Evolutionary conservation across 169 alveolate species (phyloP), one percentile per base, ranked within the genome.

Genomic region (Perkinsus chesapeaki): DNA sequence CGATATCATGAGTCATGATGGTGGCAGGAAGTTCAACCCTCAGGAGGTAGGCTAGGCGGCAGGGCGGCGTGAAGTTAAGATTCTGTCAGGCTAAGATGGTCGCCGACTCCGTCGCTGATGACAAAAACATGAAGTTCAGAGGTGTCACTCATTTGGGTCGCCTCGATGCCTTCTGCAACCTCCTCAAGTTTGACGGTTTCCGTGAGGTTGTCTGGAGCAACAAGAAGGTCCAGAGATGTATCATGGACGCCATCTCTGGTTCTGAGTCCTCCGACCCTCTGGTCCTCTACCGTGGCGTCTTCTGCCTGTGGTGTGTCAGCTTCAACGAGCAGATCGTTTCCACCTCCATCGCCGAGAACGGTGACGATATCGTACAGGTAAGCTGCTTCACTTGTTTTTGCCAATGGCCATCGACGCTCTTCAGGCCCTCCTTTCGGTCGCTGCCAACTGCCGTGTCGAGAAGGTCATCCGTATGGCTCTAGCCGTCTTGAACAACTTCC

Each of bases 391-490:
- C 27, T 3, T 3, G 92, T 39, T 20, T 9, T 1, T 16, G 10
- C n/a, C 27, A 31, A 0, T 7, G 12, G 12, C 9, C 27, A 23
- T 27, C 10, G 36, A 39, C 27, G 9, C 43, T 12, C 39, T 34
- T 39, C 39, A 39, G 48, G 39, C 92, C 43, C 43, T 82, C 39
- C 92, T 82, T 0, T 36, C 92, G 39, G 43, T 82, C 36, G 92
- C 93, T 92, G 92, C 39, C n/a, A 93, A 92, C 82, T 92, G 94
- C 47, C 91, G 94, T 39, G 92, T 93, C 38, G 95, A 94, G 72
- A 94, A 94, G 94, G 94, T 94, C 36, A 94, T 94, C 43, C 93
- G 95, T 48, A 94, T 92, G 39, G 91, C 94, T 48, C 93, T 94
- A 16, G 93, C 92, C 90, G 39, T 94, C 39, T 73, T 94, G 0